Percentiles rank a stretch among this genome's conserved stretches.
Conservation (phyloP, 2,329 filamentous ascomycete genomes). For the Botryotinia calthae region DNA sequence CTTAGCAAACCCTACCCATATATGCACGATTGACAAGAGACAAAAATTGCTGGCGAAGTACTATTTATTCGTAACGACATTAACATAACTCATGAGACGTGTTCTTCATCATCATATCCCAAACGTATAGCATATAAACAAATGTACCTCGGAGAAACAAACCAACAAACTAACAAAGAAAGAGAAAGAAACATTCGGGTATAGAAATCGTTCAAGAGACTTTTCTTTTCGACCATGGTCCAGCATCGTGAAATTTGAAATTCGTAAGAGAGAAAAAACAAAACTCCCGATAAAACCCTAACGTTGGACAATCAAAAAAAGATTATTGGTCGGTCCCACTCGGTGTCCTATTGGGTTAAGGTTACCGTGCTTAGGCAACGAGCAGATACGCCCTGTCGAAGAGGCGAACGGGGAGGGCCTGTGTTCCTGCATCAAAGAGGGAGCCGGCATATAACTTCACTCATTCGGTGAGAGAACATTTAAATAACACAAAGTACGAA, state of each 20-base stretch:
- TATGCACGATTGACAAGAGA: neutral
- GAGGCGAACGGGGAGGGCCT: neutral
- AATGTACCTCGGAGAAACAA: neutral
- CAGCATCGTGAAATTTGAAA: neutral
- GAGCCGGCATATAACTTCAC: neutral
- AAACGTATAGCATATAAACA: neutral
- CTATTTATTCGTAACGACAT: slow-evolving; percentile 1
- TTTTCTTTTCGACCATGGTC: neutral
- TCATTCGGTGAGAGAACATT: neutral
- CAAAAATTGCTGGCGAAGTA: neutral
- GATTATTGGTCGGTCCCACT: slow-evolving; percentile 3
- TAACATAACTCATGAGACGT: neutral
- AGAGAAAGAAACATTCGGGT: neutral
- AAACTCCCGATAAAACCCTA: neutral
- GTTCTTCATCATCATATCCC: neutral
- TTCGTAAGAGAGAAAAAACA: neutral
- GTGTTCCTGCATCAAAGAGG: slow-evolving; percentile 8
- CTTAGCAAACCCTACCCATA: neutral
- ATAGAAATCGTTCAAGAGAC: slow-evolving; percentile 1
- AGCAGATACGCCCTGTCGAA: neutral
- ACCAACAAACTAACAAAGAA: neutral
- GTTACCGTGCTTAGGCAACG: neutral
- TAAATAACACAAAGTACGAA: neutral
- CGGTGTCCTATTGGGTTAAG: neutral
- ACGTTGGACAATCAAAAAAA: neutral